Base-by-base conservation (phyloP, 176 grass and related monocot genomes). In the Calamus simplicifolius region DNA sequence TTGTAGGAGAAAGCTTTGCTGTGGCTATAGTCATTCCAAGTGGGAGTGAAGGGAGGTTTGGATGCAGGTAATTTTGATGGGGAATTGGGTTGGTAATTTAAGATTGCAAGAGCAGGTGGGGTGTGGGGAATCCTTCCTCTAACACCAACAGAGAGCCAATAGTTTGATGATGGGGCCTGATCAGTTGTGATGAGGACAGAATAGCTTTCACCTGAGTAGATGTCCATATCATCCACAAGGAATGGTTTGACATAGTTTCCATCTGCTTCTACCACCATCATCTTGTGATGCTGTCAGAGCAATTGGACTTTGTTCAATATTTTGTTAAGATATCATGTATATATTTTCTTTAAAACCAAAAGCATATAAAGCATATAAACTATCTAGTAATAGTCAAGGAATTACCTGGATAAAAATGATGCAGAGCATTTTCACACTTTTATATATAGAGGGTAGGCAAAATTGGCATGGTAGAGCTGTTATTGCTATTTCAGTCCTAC, bases 181-280 rank as follows among this genome's bases (percentile, higher is more conserved):
- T 89, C 52, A 2, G 89, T 80, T 10, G 73, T 85, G 19, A 95
- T 63, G 31, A 95, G 81, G 6, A 82, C 82, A 2, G 89, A 95
- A 73, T 95, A 95, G 70, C 89, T 89, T 49, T 95, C 85, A 29
- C 89, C 89, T 53, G 89, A 95, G 79, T 95, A 95, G 76, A 95
- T 62, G 73, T 95, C 89, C 3, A 95, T 83, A 73, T 95, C 89
- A 66, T 86, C 58, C 6, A 95, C 89, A 0, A 19, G 54, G 53
- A 95, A 95, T 49, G 85, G 89, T 13, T 78, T 66, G 25, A 86
- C 79, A 52, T 89, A 95, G 79, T 95, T 95, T 29, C 89, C 89
- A 55, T 95, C 89, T 50, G 89, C 85, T 69, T 95, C 89, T 51
- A 95, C 85, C 16, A 95, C 77, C n/a, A 66, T 95, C 79, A 95